Percentiles rank a stretch among this genome's conserved stretches.
phyloP scores from a whole-genome alignment of 176 grass and related monocot genomes.

The Melocanna baccifera region DNA sequence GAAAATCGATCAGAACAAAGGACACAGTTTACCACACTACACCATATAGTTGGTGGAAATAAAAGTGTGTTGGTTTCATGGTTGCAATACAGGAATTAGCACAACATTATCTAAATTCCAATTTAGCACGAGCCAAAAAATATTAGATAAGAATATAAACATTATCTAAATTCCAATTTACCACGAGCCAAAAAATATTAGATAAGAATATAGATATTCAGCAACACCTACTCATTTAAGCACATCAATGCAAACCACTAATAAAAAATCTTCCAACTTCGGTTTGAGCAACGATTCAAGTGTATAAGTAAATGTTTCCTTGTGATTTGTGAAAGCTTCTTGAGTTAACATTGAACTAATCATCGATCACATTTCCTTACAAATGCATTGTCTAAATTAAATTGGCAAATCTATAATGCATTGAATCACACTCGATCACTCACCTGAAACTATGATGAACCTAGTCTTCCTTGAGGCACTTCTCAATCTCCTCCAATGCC shows the following conservation, averaged over 20 bases:
- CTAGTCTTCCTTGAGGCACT: conserved; percentile 74
- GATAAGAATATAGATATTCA: background rate
- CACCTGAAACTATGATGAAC: conserved; percentile 29
- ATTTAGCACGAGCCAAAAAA: background rate
- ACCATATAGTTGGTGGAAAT: background rate
- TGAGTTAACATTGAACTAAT: background rate
- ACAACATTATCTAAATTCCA: background rate
- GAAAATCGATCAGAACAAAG: background rate
- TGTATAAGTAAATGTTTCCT: background rate
- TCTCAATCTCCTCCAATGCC: conserved; percentile 70
- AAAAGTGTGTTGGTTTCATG: background rate
- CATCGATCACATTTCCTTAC: background rate
- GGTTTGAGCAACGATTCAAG: background rate
- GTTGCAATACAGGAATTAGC: background rate
- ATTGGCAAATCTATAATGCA: background rate
- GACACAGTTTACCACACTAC: background rate
- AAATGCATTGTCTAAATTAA: background rate
- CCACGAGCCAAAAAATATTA: background rate
- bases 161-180: too few species aligned
- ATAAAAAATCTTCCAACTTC: background rate
- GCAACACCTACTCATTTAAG: background rate
- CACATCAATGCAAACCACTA: background rate
- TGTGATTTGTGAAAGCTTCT: background rate
- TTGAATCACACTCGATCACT: background rate
- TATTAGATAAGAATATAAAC: background rate